Percentiles rank a stretch among this genome's conserved stretches.
These are phyloP conservation scores for Cylindrodendrum hubeiense DNA, from an alignment of 2,329 filamentous ascomycete genomes.

Conservation along the genomic window DNA sequence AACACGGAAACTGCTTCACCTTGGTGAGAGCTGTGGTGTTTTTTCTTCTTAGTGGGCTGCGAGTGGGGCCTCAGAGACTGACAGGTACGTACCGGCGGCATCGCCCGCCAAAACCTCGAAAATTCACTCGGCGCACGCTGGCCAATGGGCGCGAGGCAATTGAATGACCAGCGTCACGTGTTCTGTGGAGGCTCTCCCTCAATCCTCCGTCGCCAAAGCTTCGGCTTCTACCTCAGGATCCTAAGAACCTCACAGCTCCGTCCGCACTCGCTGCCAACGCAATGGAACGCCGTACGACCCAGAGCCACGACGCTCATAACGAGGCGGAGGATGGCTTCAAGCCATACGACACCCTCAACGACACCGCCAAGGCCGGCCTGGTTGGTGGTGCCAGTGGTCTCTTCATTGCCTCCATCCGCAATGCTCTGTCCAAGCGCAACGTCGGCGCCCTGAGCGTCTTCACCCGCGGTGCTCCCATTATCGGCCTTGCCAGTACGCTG, in stretches of 20 bases:
- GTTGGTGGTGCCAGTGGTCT: slow-evolving; percentile 77
- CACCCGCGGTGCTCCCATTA: slow-evolving; percentile 80
- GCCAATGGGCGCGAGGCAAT: slow-evolving; percentile 51
- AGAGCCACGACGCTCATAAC: slow-evolving; percentile 43
- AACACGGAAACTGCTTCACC: neutral
- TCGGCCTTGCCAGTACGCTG: slow-evolving; percentile 61
- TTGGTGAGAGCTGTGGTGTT: slow-evolving; percentile 15
- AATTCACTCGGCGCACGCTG: slow-evolving; percentile 20
- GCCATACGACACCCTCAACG: slow-evolving; percentile 79
- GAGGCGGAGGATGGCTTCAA: slow-evolving; percentile 64
- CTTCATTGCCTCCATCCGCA: slow-evolving; percentile 83
- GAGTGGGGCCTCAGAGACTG: slow-evolving; percentile 1
- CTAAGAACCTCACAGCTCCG: slow-evolving; percentile 44
- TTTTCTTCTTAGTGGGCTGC: slow-evolving; percentile 37
- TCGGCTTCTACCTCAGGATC: slow-evolving; percentile 44
- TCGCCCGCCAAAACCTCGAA: slow-evolving; percentile 2
- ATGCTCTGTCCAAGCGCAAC: slow-evolving; percentile 86
- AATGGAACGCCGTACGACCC: slow-evolving; percentile 50
- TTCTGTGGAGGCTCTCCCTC: slow-evolving; percentile 36
- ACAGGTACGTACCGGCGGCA: slow-evolving; percentile 35
- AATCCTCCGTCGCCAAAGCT: slow-evolving; percentile 37
- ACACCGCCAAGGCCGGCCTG: slow-evolving; percentile 72
- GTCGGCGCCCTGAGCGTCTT: slow-evolving; percentile 85
- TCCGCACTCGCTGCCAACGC: slow-evolving; percentile 37
- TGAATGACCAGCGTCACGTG: slow-evolving; percentile 54